These are phyloP conservation scores for Vaccinium vitisidaea DNA, from an alignment of 148 eudicot genomes.

Conservation along the genomic window DNA sequence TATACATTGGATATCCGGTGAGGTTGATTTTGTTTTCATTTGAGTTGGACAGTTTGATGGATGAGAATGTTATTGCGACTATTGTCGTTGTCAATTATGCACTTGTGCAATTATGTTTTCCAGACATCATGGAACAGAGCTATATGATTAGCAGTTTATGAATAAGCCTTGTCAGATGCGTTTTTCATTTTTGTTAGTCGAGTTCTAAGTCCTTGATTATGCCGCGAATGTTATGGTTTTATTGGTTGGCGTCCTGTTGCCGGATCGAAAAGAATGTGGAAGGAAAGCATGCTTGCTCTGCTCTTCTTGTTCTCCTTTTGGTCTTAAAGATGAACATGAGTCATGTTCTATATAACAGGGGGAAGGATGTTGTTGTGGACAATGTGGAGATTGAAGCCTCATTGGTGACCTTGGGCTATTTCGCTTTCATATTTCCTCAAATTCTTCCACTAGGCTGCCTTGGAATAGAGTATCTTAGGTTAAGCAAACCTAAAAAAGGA, in stretches of 20 bases:
- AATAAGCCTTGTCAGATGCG: not conserved
- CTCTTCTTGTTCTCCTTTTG: not conserved
- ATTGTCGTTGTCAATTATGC: not conserved
- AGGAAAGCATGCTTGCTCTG: not conserved
- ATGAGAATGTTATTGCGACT: not conserved
- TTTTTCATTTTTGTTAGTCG: not conserved
- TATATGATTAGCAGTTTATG: not conserved
- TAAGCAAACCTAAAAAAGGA: too few species aligned
- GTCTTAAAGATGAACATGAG: not conserved
- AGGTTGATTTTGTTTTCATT: not conserved
- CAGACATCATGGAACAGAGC: slow-evolving; percentile 4
- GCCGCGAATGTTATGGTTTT: not conserved
- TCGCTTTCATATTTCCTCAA: too few species aligned
- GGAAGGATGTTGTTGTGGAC: not conserved
- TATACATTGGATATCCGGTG: not conserved
- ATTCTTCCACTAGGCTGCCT: too few species aligned
- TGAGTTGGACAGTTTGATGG: not conserved
- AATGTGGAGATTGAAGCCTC: not conserved
- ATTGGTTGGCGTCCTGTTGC: not conserved
- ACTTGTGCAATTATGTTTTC: not conserved
- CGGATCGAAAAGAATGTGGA: not conserved
- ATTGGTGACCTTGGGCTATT: not conserved
- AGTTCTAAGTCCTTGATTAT: not conserved
- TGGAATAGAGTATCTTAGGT: too few species aligned
- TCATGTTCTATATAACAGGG: not conserved